Percentiles rank a stretch among this genome's conserved stretches.
These are phyloP conservation scores for Curvularia eragrostidis DNA, from an alignment of 2,329 filamentous ascomycete genomes.

Conservation along the genomic window DNA sequence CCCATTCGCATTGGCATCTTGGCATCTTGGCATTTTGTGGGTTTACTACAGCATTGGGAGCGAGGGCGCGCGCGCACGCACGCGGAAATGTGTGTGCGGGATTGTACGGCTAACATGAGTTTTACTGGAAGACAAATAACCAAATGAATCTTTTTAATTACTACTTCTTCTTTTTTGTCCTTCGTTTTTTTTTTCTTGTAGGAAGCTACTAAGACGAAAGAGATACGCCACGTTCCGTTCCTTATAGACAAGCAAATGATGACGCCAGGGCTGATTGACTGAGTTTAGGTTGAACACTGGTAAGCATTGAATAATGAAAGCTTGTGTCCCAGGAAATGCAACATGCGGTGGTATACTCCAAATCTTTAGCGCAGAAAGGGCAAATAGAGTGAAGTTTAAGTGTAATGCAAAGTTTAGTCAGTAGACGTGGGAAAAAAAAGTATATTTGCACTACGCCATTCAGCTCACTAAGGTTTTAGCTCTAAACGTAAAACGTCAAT, in stretches of 20 bases:
- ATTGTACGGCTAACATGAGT: not conserved
- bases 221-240: too few relatives aligned
- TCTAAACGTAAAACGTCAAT: not conserved
- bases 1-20: not conserved
- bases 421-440: not conserved
- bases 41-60: not conserved
- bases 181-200: not conserved
- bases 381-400: not conserved
- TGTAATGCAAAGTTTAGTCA: not conserved
- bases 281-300: not conserved
- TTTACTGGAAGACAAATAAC: not conserved
- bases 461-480: not conserved
- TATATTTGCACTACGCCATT: not conserved
- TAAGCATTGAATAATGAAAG: not conserved
- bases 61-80: too few relatives aligned
- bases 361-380: not conserved
- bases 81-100: not conserved
- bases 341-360: not conserved
- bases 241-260: too few relatives aligned
- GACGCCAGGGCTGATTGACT: not conserved
- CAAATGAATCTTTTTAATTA: not conserved
- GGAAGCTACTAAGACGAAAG: too few relatives aligned
- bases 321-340: not conserved
- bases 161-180: not conserved
- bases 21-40: not conserved